These are phyloP conservation scores for Gloeophyllum trabeum DNA, from an alignment of 768 basidiomycete genomes.

Conservation along the genomic window DNA sequence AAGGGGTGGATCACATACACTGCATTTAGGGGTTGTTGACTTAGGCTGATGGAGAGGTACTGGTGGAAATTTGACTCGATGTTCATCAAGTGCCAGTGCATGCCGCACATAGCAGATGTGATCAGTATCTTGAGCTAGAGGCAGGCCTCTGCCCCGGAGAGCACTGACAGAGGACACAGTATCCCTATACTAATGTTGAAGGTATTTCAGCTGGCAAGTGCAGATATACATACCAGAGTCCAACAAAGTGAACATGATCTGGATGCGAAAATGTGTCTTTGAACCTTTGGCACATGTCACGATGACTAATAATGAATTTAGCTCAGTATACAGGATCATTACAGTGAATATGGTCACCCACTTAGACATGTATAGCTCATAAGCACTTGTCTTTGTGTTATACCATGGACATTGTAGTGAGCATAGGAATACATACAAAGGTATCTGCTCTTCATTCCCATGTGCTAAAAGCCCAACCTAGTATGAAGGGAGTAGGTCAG, in stretches of 20 bases:
- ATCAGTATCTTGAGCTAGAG: slow-evolving; percentile 18
- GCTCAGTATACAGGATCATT: too few species aligned
- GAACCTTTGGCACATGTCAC: slow-evolving; percentile 16
- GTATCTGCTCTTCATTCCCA: slow-evolving; percentile 29
- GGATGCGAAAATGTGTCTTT: slow-evolving; percentile 24
- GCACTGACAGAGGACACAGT: slow-evolving; percentile 35
- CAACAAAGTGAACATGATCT: slow-evolving; percentile 31
- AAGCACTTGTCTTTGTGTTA: slow-evolving; percentile 17
- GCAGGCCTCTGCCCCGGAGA: slow-evolving; percentile 17
- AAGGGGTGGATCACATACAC: too few species aligned
- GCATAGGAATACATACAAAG: slow-evolving; percentile 24
- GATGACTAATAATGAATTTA: too few species aligned
- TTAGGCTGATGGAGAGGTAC: slow-evolving; percentile 24
- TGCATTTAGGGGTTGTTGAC: too few species aligned
- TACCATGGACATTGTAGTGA: not conserved
- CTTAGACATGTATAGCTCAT: slow-evolving; percentile 27
- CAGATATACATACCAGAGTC: slow-evolving; percentile 23
- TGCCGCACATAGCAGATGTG: slow-evolving; percentile 33
- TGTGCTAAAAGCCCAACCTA: slow-evolving; percentile 30
- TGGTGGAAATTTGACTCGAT: slow-evolving; percentile 34
- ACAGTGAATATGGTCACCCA: too few species aligned
- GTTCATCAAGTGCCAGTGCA: slow-evolving; percentile 35
- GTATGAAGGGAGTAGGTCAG: not conserved
- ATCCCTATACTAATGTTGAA: slow-evolving; percentile 30
- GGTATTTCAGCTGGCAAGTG: too few species aligned